Evolutionary conservation across 768 basidiomycete genomes (phyloP).

Genomic region (Cystobasidium tubakii): DNA sequence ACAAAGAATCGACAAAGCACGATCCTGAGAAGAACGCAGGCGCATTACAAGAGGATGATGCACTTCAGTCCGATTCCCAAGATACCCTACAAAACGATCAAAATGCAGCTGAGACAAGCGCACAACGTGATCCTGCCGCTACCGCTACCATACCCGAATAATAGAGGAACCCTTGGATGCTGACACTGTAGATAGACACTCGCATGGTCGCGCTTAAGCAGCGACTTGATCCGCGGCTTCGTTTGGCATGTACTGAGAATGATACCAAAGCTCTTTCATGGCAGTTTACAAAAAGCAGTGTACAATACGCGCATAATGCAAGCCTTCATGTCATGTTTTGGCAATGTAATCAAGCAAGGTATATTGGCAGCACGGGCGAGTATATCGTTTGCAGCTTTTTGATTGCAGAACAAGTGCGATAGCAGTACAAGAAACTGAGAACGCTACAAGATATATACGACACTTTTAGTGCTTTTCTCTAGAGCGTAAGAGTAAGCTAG

Average conservation of each 20-base stretch:
- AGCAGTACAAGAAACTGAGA: not conserved
- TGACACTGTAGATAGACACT: not conserved
- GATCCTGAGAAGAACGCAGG: constrained; percentile 3
- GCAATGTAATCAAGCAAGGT: too few relatives aligned
- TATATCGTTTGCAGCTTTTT: too few relatives aligned
- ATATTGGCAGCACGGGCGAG: too few relatives aligned
- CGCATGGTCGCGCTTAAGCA: not conserved
- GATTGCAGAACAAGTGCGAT: not conserved
- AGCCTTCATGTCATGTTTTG: too few relatives aligned
- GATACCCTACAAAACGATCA: not conserved
- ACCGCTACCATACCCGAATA: not conserved
- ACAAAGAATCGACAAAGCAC: not conserved
- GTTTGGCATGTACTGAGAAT: too few relatives aligned
- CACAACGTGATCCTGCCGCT: not conserved
- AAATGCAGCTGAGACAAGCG: not conserved
- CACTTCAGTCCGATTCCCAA: not conserved
- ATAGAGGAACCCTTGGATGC: not conserved
- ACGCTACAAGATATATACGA: not conserved
- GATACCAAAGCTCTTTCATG: too few relatives aligned
- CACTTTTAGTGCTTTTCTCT: constrained; percentile 21
- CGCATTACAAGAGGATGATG: not conserved
- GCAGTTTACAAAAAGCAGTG: too few relatives aligned
- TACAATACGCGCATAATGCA: too few relatives aligned
- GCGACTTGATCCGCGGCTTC: too few relatives aligned
- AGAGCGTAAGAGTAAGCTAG: constrained; percentile 17